A percentile compares a stretch with the other conserved stretches of the same genome.
Evolutionary conservation across 139 green algal genomes (phyloP).

Genomic region (Raphidocelis subcapitata): DNA sequence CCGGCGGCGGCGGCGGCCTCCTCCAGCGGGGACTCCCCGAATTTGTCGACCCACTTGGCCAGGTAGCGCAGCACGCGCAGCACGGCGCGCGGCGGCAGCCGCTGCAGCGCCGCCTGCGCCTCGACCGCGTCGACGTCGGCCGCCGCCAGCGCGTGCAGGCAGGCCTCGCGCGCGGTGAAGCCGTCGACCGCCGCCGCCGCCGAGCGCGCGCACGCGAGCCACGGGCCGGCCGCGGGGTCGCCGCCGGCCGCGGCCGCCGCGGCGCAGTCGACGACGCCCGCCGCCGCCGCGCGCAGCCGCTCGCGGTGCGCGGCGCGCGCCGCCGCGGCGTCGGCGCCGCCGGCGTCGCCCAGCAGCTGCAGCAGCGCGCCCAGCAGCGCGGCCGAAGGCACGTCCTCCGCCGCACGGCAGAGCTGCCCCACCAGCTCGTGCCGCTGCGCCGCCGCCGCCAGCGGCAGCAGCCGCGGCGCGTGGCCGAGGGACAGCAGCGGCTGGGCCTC

Average conservation of each 20-base stretch:
- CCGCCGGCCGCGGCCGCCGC: not conserved
- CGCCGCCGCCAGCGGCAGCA: slow-evolving; percentile 30
- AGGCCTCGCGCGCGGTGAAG: slow-evolving; percentile 28
- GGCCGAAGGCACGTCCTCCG: slow-evolving; percentile 37
- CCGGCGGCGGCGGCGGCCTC: not conserved
- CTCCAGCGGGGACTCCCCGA: slow-evolving; percentile 19
- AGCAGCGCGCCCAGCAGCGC: slow-evolving; percentile 30
- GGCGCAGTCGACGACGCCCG: slow-evolving; percentile 13
- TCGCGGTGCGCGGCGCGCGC: not conserved
- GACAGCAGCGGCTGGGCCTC: slow-evolving; percentile 16
- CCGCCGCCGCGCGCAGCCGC: slow-evolving; percentile 1
- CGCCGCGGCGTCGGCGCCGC: not conserved
- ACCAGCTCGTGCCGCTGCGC: slow-evolving; percentile 39
- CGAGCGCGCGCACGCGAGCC: slow-evolving; percentile 24
- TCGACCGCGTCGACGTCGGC: slow-evolving; percentile 28
- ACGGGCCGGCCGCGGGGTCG: not conserved
- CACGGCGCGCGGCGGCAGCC: slow-evolving; percentile 22
- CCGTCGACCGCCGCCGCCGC: slow-evolving; percentile 52
- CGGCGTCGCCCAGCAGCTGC: slow-evolving; percentile 24
- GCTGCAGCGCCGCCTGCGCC: slow-evolving; percentile 30
- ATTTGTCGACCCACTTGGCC: slow-evolving; percentile 45
- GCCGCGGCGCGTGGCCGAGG: slow-evolving; percentile 11
- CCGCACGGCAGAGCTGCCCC: slow-evolving; percentile 13
- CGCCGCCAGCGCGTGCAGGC: slow-evolving; percentile 40
- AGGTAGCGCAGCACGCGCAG: slow-evolving; percentile 46